Conservation (phyloP, 306 rosid species). For the Astragalus glycyphyllos region DNA sequence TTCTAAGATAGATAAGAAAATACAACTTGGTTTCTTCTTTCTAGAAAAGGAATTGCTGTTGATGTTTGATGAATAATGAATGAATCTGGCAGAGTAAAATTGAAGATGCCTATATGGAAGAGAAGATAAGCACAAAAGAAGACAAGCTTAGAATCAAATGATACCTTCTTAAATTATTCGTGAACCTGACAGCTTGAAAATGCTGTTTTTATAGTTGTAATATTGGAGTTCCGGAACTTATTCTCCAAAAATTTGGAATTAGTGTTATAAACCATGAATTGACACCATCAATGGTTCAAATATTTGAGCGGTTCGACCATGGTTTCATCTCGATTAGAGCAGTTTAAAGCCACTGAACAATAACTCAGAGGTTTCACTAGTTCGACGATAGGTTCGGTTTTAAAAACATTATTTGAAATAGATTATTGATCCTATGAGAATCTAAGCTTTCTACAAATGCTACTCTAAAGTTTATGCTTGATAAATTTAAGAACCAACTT, state of each 20-base stretch:
- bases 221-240: constrained; percentile 13
- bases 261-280: no score
- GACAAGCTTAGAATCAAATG: not conserved
- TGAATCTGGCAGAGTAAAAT: not conserved
- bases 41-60: not conserved
- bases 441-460: constrained; percentile 7
- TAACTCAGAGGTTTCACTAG: no score
- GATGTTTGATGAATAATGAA: constrained; percentile 30
- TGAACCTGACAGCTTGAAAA: not conserved
- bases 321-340: no score
- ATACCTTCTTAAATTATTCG: constrained; percentile 26
- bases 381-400: no score
- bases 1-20: constrained; percentile 18
- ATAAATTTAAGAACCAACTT: no score
- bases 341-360: no score
- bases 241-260: constrained; percentile 31
- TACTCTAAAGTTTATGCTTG: not conserved
- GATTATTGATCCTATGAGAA: not conserved
- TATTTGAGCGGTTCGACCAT: no score
- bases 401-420: no score
- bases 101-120: constrained; percentile 23
- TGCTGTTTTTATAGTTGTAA: not conserved
- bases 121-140: not conserved
- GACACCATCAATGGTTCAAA: no score
- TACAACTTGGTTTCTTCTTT: constrained; percentile 30